Conservation (phyloP, 2,329 filamentous ascomycete species). For the Dothistroma pini region DNA sequence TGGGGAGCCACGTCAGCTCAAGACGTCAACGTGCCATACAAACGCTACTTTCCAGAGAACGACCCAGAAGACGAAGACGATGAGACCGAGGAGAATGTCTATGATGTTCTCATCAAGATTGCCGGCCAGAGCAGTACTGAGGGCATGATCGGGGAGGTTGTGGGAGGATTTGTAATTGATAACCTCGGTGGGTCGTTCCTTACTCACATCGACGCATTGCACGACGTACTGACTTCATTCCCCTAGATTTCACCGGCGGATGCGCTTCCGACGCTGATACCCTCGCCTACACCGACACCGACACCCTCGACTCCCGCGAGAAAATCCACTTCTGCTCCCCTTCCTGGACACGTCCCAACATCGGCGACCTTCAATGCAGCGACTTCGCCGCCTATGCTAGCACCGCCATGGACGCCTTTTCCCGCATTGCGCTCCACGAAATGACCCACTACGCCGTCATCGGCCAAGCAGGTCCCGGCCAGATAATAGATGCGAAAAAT, state of each 20-base stretch:
- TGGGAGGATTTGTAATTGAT: constrained; percentile 18
- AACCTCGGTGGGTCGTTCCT: constrained; percentile 11
- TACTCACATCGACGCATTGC: neutral
- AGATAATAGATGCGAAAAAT: constrained; percentile 13
- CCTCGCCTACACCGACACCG: constrained; percentile 18
- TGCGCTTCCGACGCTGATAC: constrained; percentile 8
- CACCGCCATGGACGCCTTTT: constrained; percentile 19
- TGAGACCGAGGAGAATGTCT: constrained; percentile 4
- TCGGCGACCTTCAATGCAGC: constrained; percentile 10
- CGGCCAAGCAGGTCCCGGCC: constrained; percentile 6
- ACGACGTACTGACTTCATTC: neutral
- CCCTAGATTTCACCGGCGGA: constrained; percentile 10
- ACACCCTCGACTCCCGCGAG: constrained; percentile 15
- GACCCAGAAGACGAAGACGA: constrained; percentile 11
- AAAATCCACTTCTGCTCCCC: constrained; percentile 23
- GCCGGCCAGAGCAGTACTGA: constrained; percentile 13
- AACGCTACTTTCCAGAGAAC: constrained; percentile 19
- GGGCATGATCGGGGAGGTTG: constrained; percentile 13
- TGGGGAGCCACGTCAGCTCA: constrained; percentile 10
- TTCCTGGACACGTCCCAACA: constrained; percentile 6
- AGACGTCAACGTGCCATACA: constrained; percentile 14
- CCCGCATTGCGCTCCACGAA: constrained; percentile 20
- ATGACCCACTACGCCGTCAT: constrained; percentile 21
- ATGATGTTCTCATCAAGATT: constrained; percentile 13
- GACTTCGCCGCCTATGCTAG: constrained; percentile 16